Evolutionary conservation across 371 early-diverging fungal genomes (phyloP).

Genomic region (Encephalitozoon romaleae): DNA sequence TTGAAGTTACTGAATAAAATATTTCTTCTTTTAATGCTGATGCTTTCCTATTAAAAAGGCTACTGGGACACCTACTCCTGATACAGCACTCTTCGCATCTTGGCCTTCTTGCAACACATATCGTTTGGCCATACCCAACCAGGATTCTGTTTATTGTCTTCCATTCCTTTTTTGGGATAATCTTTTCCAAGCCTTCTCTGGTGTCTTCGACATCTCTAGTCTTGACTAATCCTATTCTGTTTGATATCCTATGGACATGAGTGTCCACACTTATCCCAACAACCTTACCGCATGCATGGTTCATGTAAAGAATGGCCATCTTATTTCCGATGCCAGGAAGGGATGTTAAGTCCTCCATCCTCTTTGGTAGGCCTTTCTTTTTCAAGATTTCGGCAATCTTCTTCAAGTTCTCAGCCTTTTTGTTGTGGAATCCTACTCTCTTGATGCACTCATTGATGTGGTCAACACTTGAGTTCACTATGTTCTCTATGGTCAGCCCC

Average conservation of each 20-base stretch:
- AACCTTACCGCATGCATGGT: conserved; percentile 59
- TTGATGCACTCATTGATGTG: conserved; percentile 67
- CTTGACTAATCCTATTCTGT: conserved; percentile 75
- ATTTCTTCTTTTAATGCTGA: neutral
- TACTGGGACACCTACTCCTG: conserved; percentile 27
- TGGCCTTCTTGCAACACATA: conserved; percentile 69
- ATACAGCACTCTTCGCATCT: conserved; percentile 74
- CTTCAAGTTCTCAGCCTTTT: conserved; percentile 64
- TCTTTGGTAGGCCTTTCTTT: conserved; percentile 52
- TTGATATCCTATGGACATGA: conserved; percentile 85
- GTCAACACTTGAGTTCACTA: conserved; percentile 58
- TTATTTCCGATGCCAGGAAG: conserved; percentile 94
- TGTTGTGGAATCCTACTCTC: conserved; percentile 78
- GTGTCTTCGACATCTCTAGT: conserved; percentile 64
- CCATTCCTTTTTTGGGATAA: conserved; percentile 67
- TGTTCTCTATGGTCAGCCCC: conserved; percentile 46
- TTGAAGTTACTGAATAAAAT: conserved; percentile 19
- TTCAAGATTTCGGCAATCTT: conserved; percentile 7
- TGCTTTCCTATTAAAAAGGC: neutral
- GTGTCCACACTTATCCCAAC: conserved; percentile 92
- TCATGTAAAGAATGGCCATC: conserved; percentile 65
- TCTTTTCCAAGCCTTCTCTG: conserved; percentile 66
- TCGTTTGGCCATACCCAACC: conserved; percentile 85
- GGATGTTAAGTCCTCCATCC: conserved; percentile 7
- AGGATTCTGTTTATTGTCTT: conserved; percentile 73